phyloP scores from a whole-genome alignment of 2,329 filamentous ascomycete species.

The Aspergillus transmontanensis region DNA sequence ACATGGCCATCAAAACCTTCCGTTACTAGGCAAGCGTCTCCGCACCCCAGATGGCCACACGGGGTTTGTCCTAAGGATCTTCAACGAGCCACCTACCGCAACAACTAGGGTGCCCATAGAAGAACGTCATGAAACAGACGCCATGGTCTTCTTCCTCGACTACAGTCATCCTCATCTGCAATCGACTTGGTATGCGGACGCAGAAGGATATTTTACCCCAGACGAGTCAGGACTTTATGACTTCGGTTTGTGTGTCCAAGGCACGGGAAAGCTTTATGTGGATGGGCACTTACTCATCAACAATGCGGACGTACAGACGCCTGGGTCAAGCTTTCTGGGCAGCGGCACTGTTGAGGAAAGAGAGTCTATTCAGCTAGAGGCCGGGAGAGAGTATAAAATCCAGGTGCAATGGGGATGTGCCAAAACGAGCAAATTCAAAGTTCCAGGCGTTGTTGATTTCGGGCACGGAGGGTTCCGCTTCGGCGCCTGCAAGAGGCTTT shows the following conservation, averaged over 20 bases:
- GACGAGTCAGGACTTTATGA: constrained; percentile 62
- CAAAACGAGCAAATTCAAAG: constrained; percentile 57
- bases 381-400: constrained; percentile 59
- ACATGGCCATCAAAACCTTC: constrained; percentile 64
- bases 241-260: constrained; percentile 63
- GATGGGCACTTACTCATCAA: constrained; percentile 64
- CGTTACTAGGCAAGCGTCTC: constrained; percentile 55
- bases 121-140: constrained; percentile 42
- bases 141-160: constrained; percentile 50
- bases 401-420: constrained; percentile 61
- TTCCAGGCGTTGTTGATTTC: constrained; percentile 48
- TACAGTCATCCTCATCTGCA: constrained; percentile 56
- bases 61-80: constrained; percentile 64
- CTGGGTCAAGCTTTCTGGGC: constrained; percentile 66
- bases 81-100: constrained; percentile 57
- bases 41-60: constrained; percentile 51
- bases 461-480: constrained; percentile 62
- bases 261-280: constrained; percentile 64
- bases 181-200: constrained; percentile 24
- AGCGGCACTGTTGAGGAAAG: constrained; percentile 63
- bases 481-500: constrained; percentile 53
- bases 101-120: constrained; percentile 53
- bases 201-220: constrained; percentile 56
- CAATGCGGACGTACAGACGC: constrained; percentile 61
- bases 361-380: constrained; percentile 56